phyloP scores from a whole-genome alignment of 2,329 filamentous ascomycete genomes.

The Tolypocladium pustulatum region DNA sequence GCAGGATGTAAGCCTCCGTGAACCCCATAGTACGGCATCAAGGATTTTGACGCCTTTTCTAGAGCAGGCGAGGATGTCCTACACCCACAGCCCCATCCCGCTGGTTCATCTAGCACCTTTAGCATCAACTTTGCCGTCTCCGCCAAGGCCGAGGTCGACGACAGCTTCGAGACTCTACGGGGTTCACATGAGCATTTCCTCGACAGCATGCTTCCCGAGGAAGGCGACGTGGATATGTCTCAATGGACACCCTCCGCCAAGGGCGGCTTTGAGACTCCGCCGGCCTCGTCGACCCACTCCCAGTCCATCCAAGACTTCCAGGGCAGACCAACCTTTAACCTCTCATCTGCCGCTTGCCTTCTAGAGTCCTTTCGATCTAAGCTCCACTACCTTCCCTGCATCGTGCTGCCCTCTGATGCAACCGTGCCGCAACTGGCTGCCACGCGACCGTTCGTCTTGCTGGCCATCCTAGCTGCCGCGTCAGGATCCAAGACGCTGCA shows the following conservation, averaged over 20 bases:
- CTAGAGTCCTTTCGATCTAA: constrained; percentile 32
- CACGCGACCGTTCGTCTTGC: constrained; percentile 39
- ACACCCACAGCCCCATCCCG: constrained; percentile 11
- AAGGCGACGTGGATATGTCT: constrained; percentile 10
- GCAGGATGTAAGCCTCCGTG: constrained; percentile 26
- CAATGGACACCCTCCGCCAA: constrained; percentile 9
- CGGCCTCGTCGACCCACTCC: constrained; percentile 14
- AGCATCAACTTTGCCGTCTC: constrained; percentile 41
- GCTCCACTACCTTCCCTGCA: constrained; percentile 32
- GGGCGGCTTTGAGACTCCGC: constrained; percentile 14
- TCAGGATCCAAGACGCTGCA: constrained; percentile 37
- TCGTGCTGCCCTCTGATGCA: constrained; percentile 27
- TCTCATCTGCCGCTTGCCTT: constrained; percentile 38
- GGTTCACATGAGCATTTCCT: constrained; percentile 31
- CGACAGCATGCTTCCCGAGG: constrained; percentile 25
- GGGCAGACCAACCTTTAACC: constrained; percentile 42
- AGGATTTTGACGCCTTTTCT: background rate
- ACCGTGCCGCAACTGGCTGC: constrained; percentile 33
- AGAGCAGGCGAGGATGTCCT: background rate
- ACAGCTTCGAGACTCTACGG: constrained; percentile 31
- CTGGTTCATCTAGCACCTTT: constrained; percentile 37
- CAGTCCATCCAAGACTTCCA: constrained; percentile 27
- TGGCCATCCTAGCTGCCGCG: constrained; percentile 42
- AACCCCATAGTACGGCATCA: background rate
- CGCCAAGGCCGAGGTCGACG: constrained; percentile 23